Percentiles rank a stretch among this genome's conserved stretches.
These are phyloP conservation scores for Pythium oligandrum DNA, from an alignment of 352 stramenopile genomes.

Conservation along the genomic window DNA sequence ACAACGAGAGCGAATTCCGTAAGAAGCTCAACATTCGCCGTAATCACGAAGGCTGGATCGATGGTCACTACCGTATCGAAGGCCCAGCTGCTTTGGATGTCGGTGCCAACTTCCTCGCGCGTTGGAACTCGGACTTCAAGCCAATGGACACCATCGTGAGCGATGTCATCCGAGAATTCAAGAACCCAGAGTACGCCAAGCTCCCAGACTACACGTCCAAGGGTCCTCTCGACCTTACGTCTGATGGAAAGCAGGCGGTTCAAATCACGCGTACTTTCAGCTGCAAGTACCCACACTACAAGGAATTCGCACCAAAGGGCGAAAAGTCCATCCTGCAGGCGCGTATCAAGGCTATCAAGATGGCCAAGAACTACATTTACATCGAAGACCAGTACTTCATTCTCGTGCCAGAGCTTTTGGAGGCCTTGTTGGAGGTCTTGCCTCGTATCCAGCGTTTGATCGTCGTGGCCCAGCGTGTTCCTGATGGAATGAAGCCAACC, in stretches of 20 bases:
- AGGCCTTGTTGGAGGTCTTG: slow-evolving; percentile 38
- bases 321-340: slow-evolving; percentile 41
- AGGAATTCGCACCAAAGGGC: slow-evolving; percentile 44
- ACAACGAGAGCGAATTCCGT: slow-evolving; percentile 37
- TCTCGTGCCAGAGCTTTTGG: slow-evolving; percentile 35
- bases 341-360: slow-evolving; percentile 46
- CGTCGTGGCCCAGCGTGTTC: slow-evolving; percentile 34
- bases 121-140: slow-evolving; percentile 43
- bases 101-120: slow-evolving; percentile 37
- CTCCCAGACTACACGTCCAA: neutral
- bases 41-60: slow-evolving; percentile 41
- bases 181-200: slow-evolving; percentile 20
- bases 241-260: slow-evolving; percentile 20
- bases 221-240: neutral
- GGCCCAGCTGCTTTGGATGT: slow-evolving; percentile 38
- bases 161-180: slow-evolving; percentile 27
- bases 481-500: slow-evolving; percentile 11
- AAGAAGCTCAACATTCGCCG: slow-evolving; percentile 18
- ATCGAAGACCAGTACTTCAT: slow-evolving; percentile 64
- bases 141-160: slow-evolving; percentile 18
- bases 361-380: slow-evolving; percentile 62
- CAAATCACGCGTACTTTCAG: slow-evolving; percentile 60
- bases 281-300: slow-evolving; percentile 38
- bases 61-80: slow-evolving; percentile 34
- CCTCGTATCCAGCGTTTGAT: slow-evolving; percentile 39